These are phyloP conservation scores for Leccinum longicurvipes DNA, from an alignment of 768 basidiomycete genomes.

Conservation along the genomic window DNA sequence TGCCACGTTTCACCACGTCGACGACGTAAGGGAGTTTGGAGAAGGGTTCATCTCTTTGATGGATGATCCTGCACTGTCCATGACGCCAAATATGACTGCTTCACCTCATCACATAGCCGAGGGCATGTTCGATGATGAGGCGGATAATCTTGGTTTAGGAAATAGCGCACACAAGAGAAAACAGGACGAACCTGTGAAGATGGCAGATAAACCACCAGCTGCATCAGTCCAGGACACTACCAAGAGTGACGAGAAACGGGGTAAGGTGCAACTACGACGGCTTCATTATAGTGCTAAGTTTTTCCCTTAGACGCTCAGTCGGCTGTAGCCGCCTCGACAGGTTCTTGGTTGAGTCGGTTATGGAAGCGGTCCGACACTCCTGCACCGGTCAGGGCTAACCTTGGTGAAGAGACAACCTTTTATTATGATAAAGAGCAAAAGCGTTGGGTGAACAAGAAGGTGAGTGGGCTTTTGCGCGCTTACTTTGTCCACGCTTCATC, in stretches of 20 bases:
- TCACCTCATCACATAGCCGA: conserved; percentile 11
- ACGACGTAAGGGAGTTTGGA: conserved; percentile 39
- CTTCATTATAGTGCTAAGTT: neutral
- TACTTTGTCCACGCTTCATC: neutral
- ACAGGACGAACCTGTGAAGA: conserved; percentile 26
- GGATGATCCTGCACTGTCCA: conserved; percentile 54
- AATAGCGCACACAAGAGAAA: conserved; percentile 54
- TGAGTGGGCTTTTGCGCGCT: conserved; percentile 29
- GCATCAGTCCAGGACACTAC: conserved; percentile 16
- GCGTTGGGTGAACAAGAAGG: conserved; percentile 95
- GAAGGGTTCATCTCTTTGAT: conserved; percentile 82
- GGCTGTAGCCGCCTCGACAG: conserved; percentile 33
- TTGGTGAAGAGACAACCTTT: conserved; percentile 88
- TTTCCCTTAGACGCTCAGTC: conserved; percentile 4
- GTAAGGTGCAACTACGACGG: conserved; percentile 15
- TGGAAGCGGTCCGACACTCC: conserved; percentile 68
- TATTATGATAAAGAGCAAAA: conserved; percentile 95
- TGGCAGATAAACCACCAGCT: conserved; percentile 21
- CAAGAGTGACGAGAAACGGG: conserved; percentile 29
- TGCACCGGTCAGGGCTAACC: conserved; percentile 84
- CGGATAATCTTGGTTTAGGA: conserved; percentile 89
- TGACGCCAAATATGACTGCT: conserved; percentile 25
- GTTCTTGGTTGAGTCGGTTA: conserved; percentile 80
- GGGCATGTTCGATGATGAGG: conserved; percentile 47
- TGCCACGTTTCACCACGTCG: conserved; percentile 57